These are phyloP conservation scores for Camellia lanceoleosa DNA, from an alignment of 148 eudicot species.

Conservation along the genomic window DNA sequence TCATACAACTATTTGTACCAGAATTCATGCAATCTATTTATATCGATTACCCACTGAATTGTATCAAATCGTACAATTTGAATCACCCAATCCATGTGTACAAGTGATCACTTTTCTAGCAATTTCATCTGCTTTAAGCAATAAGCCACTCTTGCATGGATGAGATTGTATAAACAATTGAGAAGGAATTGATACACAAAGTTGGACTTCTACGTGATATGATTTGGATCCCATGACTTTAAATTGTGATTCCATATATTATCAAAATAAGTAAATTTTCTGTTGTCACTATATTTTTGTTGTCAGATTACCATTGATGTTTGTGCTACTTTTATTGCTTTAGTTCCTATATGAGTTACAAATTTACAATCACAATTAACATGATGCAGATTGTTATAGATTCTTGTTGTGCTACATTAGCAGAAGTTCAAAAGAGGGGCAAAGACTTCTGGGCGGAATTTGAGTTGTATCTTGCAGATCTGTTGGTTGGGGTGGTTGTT, in stretches of 20 bases:
- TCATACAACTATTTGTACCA: too few species aligned
- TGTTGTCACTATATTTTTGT: not conserved
- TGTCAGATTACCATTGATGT: not conserved
- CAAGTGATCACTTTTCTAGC: not conserved
- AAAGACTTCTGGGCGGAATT: constrained; percentile 73
- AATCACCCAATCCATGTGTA: not conserved
- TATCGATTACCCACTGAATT: too few species aligned
- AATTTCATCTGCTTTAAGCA: not conserved
- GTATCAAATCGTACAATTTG: too few species aligned
- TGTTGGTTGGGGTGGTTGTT: constrained; percentile 60
- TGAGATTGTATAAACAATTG: not conserved
- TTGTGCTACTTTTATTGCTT: not conserved
- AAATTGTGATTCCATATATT: not conserved
- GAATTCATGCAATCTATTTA: too few species aligned
- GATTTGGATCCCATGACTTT: not conserved
- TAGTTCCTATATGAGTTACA: not conserved
- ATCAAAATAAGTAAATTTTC: not conserved
- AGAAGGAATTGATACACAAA: not conserved
- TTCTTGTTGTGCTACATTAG: constrained; percentile 70
- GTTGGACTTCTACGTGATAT: not conserved
- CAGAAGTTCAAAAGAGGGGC: constrained; percentile 66
- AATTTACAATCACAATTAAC: not conserved
- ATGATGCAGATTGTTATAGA: constrained; percentile 65
- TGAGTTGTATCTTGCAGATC: constrained; percentile 60
- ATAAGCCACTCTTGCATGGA: not conserved